Evolutionary conservation across 208 protist species (phyloP).

Genomic region (Porcisia hertigi): DNA sequence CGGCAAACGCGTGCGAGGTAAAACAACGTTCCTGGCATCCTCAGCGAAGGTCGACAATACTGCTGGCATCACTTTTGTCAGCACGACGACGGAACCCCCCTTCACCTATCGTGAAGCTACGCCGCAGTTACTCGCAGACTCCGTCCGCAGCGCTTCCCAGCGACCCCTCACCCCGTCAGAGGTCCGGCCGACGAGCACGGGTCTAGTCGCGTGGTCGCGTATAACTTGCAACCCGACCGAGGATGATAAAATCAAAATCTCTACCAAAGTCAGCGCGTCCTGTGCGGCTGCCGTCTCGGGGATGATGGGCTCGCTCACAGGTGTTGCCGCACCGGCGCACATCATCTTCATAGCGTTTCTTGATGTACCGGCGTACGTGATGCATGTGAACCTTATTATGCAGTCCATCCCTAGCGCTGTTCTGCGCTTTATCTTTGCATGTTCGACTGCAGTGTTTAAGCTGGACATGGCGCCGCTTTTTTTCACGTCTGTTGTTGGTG

Average conservation of each 20-base stretch:
- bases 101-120: constrained; percentile 31
- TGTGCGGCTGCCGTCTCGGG: constrained; percentile 30
- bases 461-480: constrained; percentile 36
- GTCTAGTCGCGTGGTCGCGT: constrained; percentile 42
- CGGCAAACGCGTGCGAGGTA: background rate
- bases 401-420: constrained; percentile 40
- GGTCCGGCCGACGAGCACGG: constrained; percentile 34
- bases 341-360: constrained; percentile 52
- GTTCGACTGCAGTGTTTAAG: constrained; percentile 22
- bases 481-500: constrained; percentile 27
- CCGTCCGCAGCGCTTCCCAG: background rate
- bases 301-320: constrained; percentile 45
- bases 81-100: constrained; percentile 23
- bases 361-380: constrained; percentile 53
- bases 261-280: constrained; percentile 31
- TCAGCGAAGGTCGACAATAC: background rate
- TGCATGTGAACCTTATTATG: constrained; percentile 38
- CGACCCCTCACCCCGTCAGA: constrained; percentile 32
- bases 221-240: constrained; percentile 43
- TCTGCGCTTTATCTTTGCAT: constrained; percentile 41
- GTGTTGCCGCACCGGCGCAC: constrained; percentile 38
- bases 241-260: constrained; percentile 35
- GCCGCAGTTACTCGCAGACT: constrained; percentile 26
- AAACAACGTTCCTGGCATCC: background rate
- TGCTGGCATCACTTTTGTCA: constrained; percentile 20